Base-by-base conservation (phyloP, 441 rosid genomes). In the Mallotus repandus region DNA sequence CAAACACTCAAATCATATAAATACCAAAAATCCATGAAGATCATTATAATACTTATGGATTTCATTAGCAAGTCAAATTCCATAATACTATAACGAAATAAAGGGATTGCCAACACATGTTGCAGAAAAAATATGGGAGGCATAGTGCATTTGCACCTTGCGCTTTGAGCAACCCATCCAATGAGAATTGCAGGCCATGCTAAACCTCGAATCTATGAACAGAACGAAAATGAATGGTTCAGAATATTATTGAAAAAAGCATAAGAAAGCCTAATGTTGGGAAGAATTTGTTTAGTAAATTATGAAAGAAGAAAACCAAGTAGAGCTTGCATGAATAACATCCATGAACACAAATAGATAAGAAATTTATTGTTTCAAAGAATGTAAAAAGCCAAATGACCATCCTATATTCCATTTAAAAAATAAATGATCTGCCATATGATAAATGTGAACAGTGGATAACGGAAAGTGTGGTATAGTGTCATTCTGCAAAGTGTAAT, bases 101-200 rank as follows among this genome's bases (percentile, higher is more conserved):
- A 60, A 68, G 67, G n/a, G 38, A n/a, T 49, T 73, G 43, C 46
- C 18, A 32, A 9, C 66, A 48, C 61, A 52, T 68, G 67, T 46
- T 60, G 62, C n/a, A 70, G 55, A 65, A 50, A 58, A 67, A 70
- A 52, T 1, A 63, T 7, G 57, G 43, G 15, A 63, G 19, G 73
- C 41, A 43, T 19, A 21, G 6, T 43, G 46, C 52, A 54, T 62
- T 55, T 56, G 32, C 59, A 87, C 91, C 91, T 87, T 46, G 89
- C 86, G 77, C 89, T 85, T 78, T 87, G 87, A 78, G 87, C 87
- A 29, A 87, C 84, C 87, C 83, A 80, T 76, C 91, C 89, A 60
- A 80, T 69, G n/a, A 87, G 87, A 80, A 82, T 48, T 49, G 87
- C 89, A 29, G 87, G 89, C 91, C 89, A 87, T 63, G 89, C 85